phyloP scores from a whole-genome alignment of 352 stramenopile species.

The Thalassiosira tumida region DNA sequence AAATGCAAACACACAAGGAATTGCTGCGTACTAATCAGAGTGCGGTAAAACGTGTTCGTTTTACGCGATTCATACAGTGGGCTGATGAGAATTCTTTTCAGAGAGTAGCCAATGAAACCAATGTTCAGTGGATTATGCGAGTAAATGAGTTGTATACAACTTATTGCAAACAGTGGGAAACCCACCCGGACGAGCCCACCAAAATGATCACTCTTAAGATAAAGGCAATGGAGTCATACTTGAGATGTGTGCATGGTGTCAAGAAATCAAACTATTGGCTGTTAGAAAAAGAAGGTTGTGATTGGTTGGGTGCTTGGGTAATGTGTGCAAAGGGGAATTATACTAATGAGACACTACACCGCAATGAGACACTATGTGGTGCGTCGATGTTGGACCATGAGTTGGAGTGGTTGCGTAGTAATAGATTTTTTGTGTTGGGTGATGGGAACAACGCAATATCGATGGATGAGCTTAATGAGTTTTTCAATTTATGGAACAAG shows the following conservation, averaged over 20 bases:
- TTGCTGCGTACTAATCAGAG: neutral
- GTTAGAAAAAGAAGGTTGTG: conserved; percentile 24
- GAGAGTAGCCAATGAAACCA: neutral
- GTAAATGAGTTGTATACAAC: neutral
- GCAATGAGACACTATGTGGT: conserved; percentile 31
- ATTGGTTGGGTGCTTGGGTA: neutral
- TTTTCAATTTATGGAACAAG: conserved; percentile 55
- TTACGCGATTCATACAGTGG: neutral
- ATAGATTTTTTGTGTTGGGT: conserved; percentile 49
- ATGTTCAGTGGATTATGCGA: neutral
- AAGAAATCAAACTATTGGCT: conserved; percentile 48
- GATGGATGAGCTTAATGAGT: conserved; percentile 53
- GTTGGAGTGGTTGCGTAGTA: conserved; percentile 16
- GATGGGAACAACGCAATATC: conserved; percentile 16
- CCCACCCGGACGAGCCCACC: conserved; percentile 26
- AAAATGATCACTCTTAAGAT: conserved; percentile 24
- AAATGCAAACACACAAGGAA: conserved; percentile 26
- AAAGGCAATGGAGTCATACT: conserved; percentile 42
- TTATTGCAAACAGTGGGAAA: neutral
- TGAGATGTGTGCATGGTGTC: conserved; percentile 7
- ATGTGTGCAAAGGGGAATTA: conserved; percentile 35
- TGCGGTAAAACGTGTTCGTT: neutral
- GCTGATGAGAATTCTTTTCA: neutral
- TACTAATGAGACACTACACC: neutral
- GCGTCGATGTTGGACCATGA: neutral